A percentile compares a stretch with the other conserved stretches of the same genome.
These are phyloP conservation scores for Cucurbita moschata DNA, from an alignment of 306 rosid species.

Conservation along the genomic window DNA sequence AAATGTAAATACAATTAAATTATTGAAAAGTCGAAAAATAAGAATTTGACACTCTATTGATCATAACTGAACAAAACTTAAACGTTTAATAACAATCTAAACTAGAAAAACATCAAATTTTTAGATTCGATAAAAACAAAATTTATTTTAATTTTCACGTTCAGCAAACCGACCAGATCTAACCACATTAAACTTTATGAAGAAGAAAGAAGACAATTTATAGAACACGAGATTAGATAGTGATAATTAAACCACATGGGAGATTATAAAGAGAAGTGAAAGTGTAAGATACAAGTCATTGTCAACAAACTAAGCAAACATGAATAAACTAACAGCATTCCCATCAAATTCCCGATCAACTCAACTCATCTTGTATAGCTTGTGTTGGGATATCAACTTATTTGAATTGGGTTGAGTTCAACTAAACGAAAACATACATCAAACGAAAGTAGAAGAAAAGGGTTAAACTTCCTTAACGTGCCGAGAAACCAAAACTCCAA, in stretches of 20 bases:
- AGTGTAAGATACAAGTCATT: conserved; percentile 3
- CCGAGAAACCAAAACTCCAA: too few species aligned
- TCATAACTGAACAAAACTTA: background rate
- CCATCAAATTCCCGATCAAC: background rate
- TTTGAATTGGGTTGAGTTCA: too few species aligned
- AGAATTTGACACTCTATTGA: background rate
- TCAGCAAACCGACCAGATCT: background rate
- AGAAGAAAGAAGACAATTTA: background rate
- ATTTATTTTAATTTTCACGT: background rate
- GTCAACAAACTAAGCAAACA: background rate
- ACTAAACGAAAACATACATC: too few species aligned
- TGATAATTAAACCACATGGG: background rate
- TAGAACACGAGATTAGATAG: background rate
- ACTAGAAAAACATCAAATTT: background rate
- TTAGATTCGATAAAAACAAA: background rate
- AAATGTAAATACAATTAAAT: too few species aligned
- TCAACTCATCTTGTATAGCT: too few species aligned
- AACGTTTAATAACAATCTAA: background rate
- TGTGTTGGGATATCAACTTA: too few species aligned
- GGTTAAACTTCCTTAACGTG: too few species aligned
- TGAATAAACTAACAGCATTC: background rate
- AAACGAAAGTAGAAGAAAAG: too few species aligned
- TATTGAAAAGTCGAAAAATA: too few species aligned
- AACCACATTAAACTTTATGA: background rate
- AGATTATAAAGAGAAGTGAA: background rate